Evolutionary conservation across 768 basidiomycete species (phyloP).

Genomic region (Leccinum uliginosum): DNA sequence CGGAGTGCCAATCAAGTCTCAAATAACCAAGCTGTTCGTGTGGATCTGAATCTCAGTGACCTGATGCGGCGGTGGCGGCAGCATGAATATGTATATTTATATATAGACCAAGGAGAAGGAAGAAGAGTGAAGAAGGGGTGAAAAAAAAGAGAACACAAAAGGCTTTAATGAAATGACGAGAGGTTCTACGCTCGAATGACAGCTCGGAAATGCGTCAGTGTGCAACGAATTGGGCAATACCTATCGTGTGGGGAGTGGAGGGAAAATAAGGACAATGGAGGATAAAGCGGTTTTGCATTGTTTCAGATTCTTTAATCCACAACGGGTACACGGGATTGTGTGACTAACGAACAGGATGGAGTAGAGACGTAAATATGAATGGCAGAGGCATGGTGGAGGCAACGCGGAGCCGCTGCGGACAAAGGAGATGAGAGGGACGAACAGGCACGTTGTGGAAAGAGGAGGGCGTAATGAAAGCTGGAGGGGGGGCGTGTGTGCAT

Average conservation of each 20-base stretch:
- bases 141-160: background rate
- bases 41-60: background rate
- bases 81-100: background rate
- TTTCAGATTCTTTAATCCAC: background rate
- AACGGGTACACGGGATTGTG: constrained; percentile 1
- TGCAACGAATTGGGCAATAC: background rate
- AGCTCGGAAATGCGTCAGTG: background rate
- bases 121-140: background rate
- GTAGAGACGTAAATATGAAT: constrained; percentile 15
- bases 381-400: constrained; percentile 17
- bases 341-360: constrained; percentile 10
- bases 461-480: constrained; percentile 10
- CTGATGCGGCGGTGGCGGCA: background rate
- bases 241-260: background rate
- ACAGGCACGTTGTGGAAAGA: constrained; percentile 19
- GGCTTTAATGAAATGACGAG: constrained; percentile 8
- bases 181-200: background rate
- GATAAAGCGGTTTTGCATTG: constrained; percentile 2
- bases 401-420: constrained; percentile 2
- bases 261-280: constrained; percentile 1
- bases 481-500: constrained; percentile 5
- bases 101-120: background rate
- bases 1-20: background rate
- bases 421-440: background rate
- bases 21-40: background rate